These are phyloP conservation scores for Hypoxylon sp. DNA, from an alignment of 2,329 filamentous ascomycete species.

Conservation along the genomic window DNA sequence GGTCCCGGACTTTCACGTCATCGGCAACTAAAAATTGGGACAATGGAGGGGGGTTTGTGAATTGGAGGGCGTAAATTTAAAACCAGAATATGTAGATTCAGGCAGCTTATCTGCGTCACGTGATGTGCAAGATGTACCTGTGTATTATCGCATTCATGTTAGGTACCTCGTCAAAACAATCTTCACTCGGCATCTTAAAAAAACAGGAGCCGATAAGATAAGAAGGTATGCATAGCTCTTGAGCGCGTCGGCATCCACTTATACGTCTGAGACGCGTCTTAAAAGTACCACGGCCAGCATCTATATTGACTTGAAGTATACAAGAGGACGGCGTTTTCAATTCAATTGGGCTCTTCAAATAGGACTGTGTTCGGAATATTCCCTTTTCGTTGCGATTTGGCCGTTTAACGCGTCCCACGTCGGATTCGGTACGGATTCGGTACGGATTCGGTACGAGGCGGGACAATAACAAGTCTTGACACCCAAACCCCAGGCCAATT, in stretches of 20 bases:
- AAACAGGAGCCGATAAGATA: conserved; percentile 38
- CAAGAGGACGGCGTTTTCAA: background rate
- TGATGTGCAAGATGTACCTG: background rate
- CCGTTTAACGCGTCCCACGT: conserved; percentile 2
- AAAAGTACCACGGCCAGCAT: conserved; percentile 14
- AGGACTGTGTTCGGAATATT: background rate
- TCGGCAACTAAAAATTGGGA: conserved; percentile 19
- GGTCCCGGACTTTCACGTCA: conserved; percentile 38
- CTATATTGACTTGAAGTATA: conserved; percentile 16
- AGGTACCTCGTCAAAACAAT: too few species aligned
- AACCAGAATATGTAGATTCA: background rate
- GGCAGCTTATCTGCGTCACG: conserved; percentile 18
- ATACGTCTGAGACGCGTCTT: conserved; percentile 33
- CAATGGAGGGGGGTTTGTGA: background rate
- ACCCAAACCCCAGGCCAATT: conserved; percentile 2
- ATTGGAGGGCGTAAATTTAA: background rate
- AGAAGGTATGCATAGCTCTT: conserved; percentile 9
- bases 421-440: conserved; percentile 1
- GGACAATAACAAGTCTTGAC: conserved; percentile 16
- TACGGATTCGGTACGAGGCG: conserved; percentile 2
- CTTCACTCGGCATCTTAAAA: background rate
- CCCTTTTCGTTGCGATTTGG: conserved; percentile 4
- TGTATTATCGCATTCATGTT: conserved; percentile 7
- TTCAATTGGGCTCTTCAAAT: conserved; percentile 20
- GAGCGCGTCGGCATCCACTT: conserved; percentile 36